phyloP scores from a whole-genome alignment of 257 asterid genomes.

The Solanum pennellii region DNA sequence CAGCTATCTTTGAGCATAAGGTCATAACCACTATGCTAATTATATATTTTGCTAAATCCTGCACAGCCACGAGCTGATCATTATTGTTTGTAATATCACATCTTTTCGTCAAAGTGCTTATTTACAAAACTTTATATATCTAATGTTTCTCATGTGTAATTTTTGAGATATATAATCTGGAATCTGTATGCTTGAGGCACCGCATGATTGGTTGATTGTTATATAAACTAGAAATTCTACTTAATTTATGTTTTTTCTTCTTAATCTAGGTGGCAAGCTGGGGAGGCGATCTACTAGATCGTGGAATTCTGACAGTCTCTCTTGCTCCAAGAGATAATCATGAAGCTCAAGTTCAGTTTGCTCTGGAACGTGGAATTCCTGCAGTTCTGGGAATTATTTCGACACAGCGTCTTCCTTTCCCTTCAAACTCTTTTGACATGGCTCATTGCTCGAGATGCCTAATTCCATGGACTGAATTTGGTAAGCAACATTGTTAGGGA shows the following conservation, averaged over 20 bases:
- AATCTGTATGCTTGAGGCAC: neutral
- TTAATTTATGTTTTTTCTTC: neutral
- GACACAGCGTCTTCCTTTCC: slow-evolving; percentile 95
- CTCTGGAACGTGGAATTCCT: slow-evolving; percentile 96
- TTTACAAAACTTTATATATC: neutral
- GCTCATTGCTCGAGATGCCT: slow-evolving; percentile 99
- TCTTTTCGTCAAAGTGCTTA: neutral
- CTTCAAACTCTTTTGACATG: slow-evolving; percentile 94
- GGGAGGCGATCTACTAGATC: slow-evolving; percentile 97
- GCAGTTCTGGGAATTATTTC: slow-evolving; percentile 93
- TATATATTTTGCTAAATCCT: neutral
- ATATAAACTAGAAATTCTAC: neutral
- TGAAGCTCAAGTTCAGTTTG: slow-evolving; percentile 98
- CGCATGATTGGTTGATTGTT: neutral
- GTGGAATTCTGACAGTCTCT: slow-evolving; percentile 76
- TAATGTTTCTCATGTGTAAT: neutral
- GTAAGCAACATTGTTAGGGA: slow-evolving; percentile 18
- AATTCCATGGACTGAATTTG: slow-evolving; percentile 98
- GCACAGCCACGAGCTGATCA: neutral
- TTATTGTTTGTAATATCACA: neutral
- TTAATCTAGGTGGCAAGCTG: slow-evolving; percentile 78
- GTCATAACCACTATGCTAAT: neutral
- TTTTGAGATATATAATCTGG: neutral
- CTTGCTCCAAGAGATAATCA: slow-evolving; percentile 99
- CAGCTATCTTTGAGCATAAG: neutral